These are phyloP conservation scores for Fusarium bactridioides DNA, from an alignment of 2,329 filamentous ascomycete genomes.

Conservation along the genomic window DNA sequence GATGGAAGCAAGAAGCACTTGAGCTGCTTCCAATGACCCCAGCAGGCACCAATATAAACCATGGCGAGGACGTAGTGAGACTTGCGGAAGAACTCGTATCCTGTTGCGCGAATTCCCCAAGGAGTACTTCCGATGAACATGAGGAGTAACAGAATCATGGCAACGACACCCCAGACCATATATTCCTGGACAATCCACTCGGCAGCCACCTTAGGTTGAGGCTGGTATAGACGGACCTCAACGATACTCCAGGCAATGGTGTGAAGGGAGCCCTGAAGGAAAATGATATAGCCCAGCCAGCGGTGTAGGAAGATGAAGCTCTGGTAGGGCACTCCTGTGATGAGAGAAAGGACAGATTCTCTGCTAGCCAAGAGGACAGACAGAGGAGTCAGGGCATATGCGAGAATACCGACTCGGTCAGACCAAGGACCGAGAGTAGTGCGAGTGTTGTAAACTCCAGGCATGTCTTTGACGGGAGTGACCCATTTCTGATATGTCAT, in stretches of 20 bases:
- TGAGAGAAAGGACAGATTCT: slow-evolving; percentile 72
- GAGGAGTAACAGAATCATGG: slow-evolving; percentile 69
- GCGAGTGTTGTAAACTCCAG: slow-evolving; percentile 68
- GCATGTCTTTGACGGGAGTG: slow-evolving; percentile 68
- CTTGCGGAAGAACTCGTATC: slow-evolving; percentile 82
- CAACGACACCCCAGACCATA: slow-evolving; percentile 77
- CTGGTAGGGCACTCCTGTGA: slow-evolving; percentile 79
- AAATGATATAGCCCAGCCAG: slow-evolving; percentile 78
- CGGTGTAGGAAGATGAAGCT: slow-evolving; percentile 81
- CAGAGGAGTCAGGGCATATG: slow-evolving; percentile 77
- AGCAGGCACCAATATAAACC: slow-evolving; percentile 78
- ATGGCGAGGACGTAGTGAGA: slow-evolving; percentile 76
- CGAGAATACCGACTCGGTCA: slow-evolving; percentile 73
- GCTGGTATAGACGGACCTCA: slow-evolving; percentile 72
- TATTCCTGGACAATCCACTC: slow-evolving; percentile 70
- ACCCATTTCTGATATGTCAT: slow-evolving; percentile 74
- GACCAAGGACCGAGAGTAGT: slow-evolving; percentile 72
- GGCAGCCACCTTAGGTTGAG: slow-evolving; percentile 67
- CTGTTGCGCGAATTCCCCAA: slow-evolving; percentile 68
- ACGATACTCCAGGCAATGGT: slow-evolving; percentile 76
- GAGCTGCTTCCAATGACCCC: slow-evolving; percentile 76
- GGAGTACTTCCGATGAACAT: slow-evolving; percentile 66
- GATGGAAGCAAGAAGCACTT: slow-evolving; percentile 74
- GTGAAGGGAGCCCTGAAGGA: slow-evolving; percentile 72
- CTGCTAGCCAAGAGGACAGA: slow-evolving; percentile 72